Conservation (phyloP, 2,329 filamentous ascomycete species). For the Cladorrhinum sp. region DNA sequence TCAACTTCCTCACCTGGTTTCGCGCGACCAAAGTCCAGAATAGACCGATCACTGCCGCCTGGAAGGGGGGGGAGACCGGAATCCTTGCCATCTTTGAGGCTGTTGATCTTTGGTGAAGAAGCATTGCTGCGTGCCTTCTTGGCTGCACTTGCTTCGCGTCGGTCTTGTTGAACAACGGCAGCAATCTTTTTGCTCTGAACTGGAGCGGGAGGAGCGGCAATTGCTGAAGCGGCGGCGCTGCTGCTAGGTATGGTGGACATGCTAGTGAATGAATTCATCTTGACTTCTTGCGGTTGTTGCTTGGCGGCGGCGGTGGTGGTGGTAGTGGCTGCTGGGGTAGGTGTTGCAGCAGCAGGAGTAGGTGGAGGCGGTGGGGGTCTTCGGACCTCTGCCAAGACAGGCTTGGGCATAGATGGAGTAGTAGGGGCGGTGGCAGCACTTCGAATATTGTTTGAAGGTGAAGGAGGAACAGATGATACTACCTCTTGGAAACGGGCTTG, state of each 20-base stretch:
- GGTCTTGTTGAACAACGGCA: slow-evolving; percentile 44
- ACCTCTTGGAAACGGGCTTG: slow-evolving; percentile 31
- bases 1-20: slow-evolving; percentile 57
- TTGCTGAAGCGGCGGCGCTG: slow-evolving; percentile 26
- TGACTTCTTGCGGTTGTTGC: background rate
- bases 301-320: slow-evolving; percentile 27
- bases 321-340: background rate
- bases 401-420: slow-evolving; percentile 20
- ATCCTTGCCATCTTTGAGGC: slow-evolving; percentile 41
- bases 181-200: slow-evolving; percentile 43
- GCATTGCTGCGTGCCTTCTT: slow-evolving; percentile 40
- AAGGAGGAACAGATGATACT: slow-evolving; percentile 30
- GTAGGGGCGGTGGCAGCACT: slow-evolving; percentile 14
- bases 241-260: slow-evolving; percentile 27
- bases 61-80: slow-evolving; percentile 34
- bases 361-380: slow-evolving; percentile 37
- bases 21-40: slow-evolving; percentile 60
- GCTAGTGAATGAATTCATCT: slow-evolving; percentile 26
- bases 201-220: slow-evolving; percentile 24
- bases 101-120: slow-evolving; percentile 50
- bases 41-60: slow-evolving; percentile 48
- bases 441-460: slow-evolving; percentile 31
- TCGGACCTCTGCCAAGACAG: slow-evolving; percentile 28
- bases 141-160: slow-evolving; percentile 31
- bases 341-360: slow-evolving; percentile 11